Conservation (phyloP, 257 asterid genomes). For the Coffea canephora region DNA sequence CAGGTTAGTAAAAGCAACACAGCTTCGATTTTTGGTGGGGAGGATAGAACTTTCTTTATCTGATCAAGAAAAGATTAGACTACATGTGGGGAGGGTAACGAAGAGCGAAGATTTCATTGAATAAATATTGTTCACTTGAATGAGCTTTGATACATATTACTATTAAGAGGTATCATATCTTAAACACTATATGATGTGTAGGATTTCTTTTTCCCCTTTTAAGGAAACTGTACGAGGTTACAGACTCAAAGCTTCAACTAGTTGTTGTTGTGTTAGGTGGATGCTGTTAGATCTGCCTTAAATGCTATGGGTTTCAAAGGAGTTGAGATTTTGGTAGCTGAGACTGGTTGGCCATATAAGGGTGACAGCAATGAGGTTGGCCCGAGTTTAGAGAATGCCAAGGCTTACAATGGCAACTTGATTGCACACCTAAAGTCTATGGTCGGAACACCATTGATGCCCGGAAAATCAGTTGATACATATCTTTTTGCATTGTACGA, state of each 20-base stretch:
- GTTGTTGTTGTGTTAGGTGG: slow-evolving; percentile 36
- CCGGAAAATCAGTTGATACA: slow-evolving; percentile 59
- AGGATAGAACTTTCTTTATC: no score
- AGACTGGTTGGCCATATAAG: slow-evolving; percentile 83
- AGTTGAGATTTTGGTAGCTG: slow-evolving; percentile 69
- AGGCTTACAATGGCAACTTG: slow-evolving; percentile 59
- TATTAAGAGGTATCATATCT: not conserved
- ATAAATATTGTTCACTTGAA: not conserved
- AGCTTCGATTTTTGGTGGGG: not conserved
- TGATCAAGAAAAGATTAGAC: no score
- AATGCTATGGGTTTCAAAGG: slow-evolving; percentile 53
- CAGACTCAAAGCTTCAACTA: not conserved
- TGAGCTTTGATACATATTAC: not conserved
- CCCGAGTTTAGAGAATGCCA: slow-evolving; percentile 63
- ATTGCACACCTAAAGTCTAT: slow-evolving; percentile 52
- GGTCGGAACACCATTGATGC: slow-evolving; percentile 83
- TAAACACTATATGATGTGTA: not conserved
- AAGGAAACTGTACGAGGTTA: not conserved
- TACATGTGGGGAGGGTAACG: no score
- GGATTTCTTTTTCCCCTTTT: not conserved
- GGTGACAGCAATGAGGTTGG: slow-evolving; percentile 67
- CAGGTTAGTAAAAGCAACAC: slow-evolving; percentile 41
- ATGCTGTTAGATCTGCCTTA: slow-evolving; percentile 60
- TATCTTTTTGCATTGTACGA: slow-evolving; percentile 68
- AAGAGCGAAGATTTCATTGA: no score